Percentiles rank a stretch among this genome's conserved stretches.
These are phyloP conservation scores for Colletotrichum lini DNA, from an alignment of 2,329 filamentous ascomycete species.

Conservation along the genomic window DNA sequence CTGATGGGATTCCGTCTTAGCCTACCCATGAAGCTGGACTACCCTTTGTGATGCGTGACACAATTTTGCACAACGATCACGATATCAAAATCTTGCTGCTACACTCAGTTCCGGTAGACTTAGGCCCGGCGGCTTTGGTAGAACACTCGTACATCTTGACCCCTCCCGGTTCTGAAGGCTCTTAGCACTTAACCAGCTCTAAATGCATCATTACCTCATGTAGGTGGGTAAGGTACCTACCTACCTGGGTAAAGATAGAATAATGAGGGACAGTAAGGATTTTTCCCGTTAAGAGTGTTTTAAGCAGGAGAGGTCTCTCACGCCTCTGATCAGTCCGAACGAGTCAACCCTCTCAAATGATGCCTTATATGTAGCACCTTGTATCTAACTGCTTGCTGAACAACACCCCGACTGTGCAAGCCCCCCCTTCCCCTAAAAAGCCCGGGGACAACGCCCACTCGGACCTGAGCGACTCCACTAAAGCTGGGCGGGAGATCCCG, in stretches of 20 bases:
- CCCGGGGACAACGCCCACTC: background rate
- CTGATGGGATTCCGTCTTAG: background rate
- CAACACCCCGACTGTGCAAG: background rate
- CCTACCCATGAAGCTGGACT: background rate
- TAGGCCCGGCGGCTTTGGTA: no score
- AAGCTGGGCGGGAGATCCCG: background rate
- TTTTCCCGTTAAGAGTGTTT: background rate
- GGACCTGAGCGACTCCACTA: constrained; percentile 3
- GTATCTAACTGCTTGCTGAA: background rate
- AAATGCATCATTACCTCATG: background rate
- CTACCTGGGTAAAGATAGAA: no score
- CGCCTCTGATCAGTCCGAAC: no score
- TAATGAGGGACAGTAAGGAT: no score
- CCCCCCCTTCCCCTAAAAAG: background rate
- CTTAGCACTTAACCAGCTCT: background rate
- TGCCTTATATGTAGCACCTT: background rate
- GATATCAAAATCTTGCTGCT: background rate
- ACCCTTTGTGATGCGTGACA: background rate
- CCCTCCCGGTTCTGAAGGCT: background rate
- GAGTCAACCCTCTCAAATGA: background rate
- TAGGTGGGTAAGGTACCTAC: background rate
- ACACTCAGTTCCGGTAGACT: no score
- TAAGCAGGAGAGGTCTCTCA: no score
- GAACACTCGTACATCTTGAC: no score
- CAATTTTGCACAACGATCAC: background rate